phyloP scores from a whole-genome alignment of 2,329 filamentous ascomycete species.

The Alternaria triticina region DNA sequence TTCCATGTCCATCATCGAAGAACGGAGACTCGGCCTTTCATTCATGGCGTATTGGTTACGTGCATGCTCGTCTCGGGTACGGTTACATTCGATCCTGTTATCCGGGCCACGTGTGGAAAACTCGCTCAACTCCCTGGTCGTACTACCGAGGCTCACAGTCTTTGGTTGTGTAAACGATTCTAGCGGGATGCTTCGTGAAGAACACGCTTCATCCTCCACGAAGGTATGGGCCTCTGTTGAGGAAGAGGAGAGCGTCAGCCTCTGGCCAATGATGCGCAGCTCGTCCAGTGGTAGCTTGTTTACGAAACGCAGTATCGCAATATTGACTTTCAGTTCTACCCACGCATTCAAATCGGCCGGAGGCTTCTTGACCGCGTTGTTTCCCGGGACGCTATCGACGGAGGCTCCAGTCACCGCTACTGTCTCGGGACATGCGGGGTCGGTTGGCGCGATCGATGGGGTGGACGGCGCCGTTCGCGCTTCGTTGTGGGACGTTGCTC shows the following conservation, averaged over 20 bases:
- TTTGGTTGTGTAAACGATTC: background rate
- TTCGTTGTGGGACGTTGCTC: background rate
- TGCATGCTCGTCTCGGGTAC: background rate
- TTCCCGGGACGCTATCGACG: background rate
- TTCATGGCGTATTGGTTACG: background rate
- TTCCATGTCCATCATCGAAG: background rate
- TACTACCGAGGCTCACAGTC: background rate
- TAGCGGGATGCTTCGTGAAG: background rate
- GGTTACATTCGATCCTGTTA: background rate
- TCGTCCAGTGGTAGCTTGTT: conserved; percentile 6
- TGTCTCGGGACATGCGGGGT: background rate
- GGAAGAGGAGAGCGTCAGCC: background rate
- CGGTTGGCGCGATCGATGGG: background rate
- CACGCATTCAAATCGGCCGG: background rate
- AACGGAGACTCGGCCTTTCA: background rate
- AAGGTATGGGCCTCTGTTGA: too few relatives aligned
- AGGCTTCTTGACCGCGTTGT: background rate
- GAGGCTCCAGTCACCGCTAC: background rate
- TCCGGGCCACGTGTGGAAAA: background rate
- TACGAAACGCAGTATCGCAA: conserved; percentile 6
- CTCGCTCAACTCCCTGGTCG: background rate
- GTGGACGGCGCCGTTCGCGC: background rate
- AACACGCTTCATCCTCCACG: background rate
- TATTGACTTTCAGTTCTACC: conserved; percentile 4
- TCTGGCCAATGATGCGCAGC: background rate